Conservation (phyloP, 2,329 filamentous ascomycete genomes). For the Penicillium sp. region DNA sequence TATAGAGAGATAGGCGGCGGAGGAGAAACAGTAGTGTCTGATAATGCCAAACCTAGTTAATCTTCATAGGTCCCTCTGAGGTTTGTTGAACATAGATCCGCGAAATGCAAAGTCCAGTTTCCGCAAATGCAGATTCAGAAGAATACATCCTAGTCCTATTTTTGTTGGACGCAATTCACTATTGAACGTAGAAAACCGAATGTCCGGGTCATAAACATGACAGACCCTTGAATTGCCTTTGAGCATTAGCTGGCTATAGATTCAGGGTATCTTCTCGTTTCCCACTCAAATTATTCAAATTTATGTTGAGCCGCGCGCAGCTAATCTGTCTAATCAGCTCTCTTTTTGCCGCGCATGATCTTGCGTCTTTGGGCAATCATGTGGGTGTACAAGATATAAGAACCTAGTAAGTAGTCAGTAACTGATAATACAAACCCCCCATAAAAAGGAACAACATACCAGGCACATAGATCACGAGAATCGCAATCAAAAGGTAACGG, state of each 20-base stretch:
- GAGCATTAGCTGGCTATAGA: background rate
- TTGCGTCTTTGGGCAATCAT: constrained; percentile 91
- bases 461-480: constrained; percentile 75
- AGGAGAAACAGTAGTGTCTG: no score
- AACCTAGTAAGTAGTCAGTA: constrained; percentile 47
- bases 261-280: background rate
- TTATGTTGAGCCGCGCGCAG: background rate
- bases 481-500: constrained; percentile 59
- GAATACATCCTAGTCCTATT: no score
- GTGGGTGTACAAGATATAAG: constrained; percentile 84
- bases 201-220: background rate
- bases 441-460: constrained; percentile 51
- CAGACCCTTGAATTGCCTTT: background rate
- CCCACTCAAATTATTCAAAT: background rate
- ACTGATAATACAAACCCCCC: background rate
- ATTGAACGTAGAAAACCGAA: no score
- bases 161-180: no score
- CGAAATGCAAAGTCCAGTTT: no score
- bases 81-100: no score
- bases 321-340: constrained; percentile 27
- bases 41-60: no score
- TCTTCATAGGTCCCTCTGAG: no score
- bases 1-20: no score
- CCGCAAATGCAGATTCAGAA: no score
- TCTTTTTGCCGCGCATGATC: constrained; percentile 65